Conservation (phyloP, 2,329 filamentous ascomycete genomes). For the Lachnellula suecica region DNA sequence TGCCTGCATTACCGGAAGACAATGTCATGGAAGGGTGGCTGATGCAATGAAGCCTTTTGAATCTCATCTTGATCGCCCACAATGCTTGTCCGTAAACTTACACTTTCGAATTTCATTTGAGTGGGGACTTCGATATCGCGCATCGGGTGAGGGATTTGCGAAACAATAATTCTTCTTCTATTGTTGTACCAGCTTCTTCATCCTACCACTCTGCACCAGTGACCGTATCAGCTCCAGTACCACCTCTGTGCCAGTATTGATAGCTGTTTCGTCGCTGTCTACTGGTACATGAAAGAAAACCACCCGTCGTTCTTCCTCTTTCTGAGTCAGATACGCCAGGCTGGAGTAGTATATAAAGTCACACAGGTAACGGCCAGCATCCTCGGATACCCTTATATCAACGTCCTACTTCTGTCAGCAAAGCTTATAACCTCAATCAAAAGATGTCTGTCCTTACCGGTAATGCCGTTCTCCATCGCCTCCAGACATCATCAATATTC, state of each 20-base stretch:
- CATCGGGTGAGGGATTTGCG: too few relatives aligned
- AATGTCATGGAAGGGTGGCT: too few relatives aligned
- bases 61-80: too few relatives aligned
- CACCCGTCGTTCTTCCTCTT: constrained; percentile 48
- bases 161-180: background rate
- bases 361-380: constrained; percentile 73
- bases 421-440: background rate
- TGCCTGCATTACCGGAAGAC: too few relatives aligned
- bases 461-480: constrained; percentile 52
- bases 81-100: too few relatives aligned
- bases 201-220: constrained; percentile 45
- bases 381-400: constrained; percentile 60
- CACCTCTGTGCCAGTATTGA: constrained; percentile 51
- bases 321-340: constrained; percentile 55
- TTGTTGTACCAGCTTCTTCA: constrained; percentile 17
- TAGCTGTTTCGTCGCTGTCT: constrained; percentile 47
- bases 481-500: constrained; percentile 56
- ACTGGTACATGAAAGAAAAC: constrained; percentile 74
- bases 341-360: constrained; percentile 78
- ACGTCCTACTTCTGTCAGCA: constrained; percentile 32
- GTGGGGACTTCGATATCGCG: background rate
- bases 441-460: constrained; percentile 38
- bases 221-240: constrained; percentile 55
- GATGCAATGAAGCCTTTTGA: background rate
- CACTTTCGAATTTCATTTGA: background rate